Conservation (phyloP, 2,329 filamentous ascomycete genomes). For the Colletotrichum gloeosporioides region DNA sequence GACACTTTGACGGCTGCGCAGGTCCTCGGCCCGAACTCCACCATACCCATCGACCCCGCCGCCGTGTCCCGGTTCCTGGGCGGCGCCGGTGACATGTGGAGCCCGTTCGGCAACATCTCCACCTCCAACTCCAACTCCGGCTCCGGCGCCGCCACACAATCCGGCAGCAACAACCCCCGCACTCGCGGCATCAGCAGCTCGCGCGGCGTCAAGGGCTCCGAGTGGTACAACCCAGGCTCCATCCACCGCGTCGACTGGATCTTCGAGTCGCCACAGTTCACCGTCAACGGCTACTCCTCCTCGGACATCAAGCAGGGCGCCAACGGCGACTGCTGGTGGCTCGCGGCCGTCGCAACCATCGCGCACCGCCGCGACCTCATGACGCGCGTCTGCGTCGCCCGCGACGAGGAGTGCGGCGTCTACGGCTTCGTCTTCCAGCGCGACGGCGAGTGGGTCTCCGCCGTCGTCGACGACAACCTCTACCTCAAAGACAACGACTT, state of each 20-base stretch:
- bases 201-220: constrained; percentile 17
- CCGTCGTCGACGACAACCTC: constrained; percentile 74
- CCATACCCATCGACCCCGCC: constrained; percentile 24
- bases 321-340: constrained; percentile 76
- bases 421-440: constrained; percentile 78
- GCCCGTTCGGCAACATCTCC: neutral
- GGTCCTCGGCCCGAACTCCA: constrained; percentile 23
- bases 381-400: constrained; percentile 69
- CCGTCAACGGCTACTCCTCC: constrained; percentile 42
- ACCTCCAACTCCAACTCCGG: neutral
- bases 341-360: constrained; percentile 72
- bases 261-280: constrained; percentile 46
- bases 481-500: constrained; percentile 31
- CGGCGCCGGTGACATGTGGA: neutral
- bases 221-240: constrained; percentile 36
- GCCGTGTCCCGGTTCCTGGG: constrained; percentile 24
- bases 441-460: constrained; percentile 74
- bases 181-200: neutral
- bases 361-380: constrained; percentile 70
- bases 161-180: too few relatives aligned
- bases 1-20: constrained; percentile 26
- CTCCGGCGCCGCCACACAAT: neutral
- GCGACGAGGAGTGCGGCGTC: constrained; percentile 71
- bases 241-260: constrained; percentile 50
- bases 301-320: constrained; percentile 48